Evolutionary conservation across 2,329 filamentous ascomycete genomes (phyloP).

Genomic region (Cordyceps javanica): DNA sequence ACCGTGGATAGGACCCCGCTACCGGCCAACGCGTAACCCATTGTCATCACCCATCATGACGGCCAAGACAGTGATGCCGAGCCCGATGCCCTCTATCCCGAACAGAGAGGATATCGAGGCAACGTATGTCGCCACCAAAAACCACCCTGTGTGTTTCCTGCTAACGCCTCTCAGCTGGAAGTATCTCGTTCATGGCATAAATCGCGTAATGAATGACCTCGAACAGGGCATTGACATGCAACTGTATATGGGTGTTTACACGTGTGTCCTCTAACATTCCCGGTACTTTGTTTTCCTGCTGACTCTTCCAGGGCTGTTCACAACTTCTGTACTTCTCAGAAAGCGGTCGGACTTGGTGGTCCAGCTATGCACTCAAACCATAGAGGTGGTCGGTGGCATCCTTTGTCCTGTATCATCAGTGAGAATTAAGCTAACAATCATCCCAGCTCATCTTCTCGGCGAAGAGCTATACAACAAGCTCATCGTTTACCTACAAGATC

Average conservation of each 20-base stretch:
- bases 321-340: constrained; percentile 98
- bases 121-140: constrained; percentile 31
- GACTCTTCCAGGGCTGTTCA: constrained; percentile 68
- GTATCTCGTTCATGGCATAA: constrained; percentile 82
- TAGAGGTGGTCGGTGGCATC: constrained; percentile 52
- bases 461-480: constrained; percentile 94
- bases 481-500: constrained; percentile 73
- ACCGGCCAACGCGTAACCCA: not conserved
- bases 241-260: constrained; percentile 97
- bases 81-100: constrained; percentile 50
- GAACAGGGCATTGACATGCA: constrained; percentile 91
- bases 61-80: constrained; percentile 26
- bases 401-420: not conserved
- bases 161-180: constrained; percentile 60
- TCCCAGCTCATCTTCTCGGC: constrained; percentile 78
- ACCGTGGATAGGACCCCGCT: constrained; percentile 6
- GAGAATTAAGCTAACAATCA: not conserved
- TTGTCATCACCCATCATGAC: constrained; percentile 23
- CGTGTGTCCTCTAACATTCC: constrained; percentile 41
- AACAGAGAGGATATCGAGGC: constrained; percentile 55
- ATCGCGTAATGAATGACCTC: constrained; percentile 88
- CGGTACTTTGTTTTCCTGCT: constrained; percentile 22
- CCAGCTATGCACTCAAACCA: constrained; percentile 34
- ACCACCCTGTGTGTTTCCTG: constrained; percentile 12
- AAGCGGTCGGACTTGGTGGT: constrained; percentile 62